Evolutionary conservation across 768 basidiomycete species (phyloP).

Genomic region (Solioccasus polychromus): DNA sequence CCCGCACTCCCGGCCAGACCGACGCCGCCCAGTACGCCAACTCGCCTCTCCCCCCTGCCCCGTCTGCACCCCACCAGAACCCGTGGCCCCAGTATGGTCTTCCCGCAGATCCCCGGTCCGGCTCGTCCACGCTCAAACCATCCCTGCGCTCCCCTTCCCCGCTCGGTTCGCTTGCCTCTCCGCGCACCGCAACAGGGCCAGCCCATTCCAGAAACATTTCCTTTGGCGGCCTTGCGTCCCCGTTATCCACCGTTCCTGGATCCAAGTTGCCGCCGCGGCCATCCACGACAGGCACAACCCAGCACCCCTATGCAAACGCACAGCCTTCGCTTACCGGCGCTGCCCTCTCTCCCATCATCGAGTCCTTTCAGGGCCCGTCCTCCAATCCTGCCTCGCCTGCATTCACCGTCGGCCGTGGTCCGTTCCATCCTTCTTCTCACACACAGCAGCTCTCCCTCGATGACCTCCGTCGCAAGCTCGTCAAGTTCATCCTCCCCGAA

Average conservation of each 20-base stretch:
- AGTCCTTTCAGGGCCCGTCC: constrained; percentile 44
- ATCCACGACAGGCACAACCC: constrained; percentile 39
- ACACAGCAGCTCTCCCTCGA: constrained; percentile 56
- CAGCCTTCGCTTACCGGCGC: constrained; percentile 40
- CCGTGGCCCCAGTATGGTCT: constrained; percentile 51
- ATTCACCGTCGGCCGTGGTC: constrained; percentile 59
- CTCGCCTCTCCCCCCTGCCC: constrained; percentile 42
- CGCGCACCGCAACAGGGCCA: constrained; percentile 41
- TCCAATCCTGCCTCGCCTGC: constrained; percentile 48
- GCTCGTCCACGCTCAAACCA: constrained; percentile 40
- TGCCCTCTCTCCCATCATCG: constrained; percentile 72
- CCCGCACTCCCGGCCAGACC: constrained; percentile 55
- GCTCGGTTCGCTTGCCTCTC: constrained; percentile 22
- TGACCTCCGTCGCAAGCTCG: constrained; percentile 76
- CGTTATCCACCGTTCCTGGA: constrained; percentile 32
- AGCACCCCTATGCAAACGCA: constrained; percentile 61
- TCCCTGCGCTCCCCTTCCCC: constrained; percentile 38
- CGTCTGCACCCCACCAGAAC: constrained; percentile 23
- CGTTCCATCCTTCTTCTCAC: constrained; percentile 49
- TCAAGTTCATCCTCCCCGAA: constrained; percentile 86
- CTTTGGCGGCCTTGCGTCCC: constrained; percentile 41
- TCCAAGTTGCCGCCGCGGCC: constrained; percentile 45
- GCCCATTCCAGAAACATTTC: constrained; percentile 56
- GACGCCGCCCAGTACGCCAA: constrained; percentile 48
- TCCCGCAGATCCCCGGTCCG: constrained; percentile 61